Percentiles rank a stretch among this genome's conserved stretches.
Conservation (phyloP, 2,329 filamentous ascomycete species). For the Alternaria angustiovoidea region DNA sequence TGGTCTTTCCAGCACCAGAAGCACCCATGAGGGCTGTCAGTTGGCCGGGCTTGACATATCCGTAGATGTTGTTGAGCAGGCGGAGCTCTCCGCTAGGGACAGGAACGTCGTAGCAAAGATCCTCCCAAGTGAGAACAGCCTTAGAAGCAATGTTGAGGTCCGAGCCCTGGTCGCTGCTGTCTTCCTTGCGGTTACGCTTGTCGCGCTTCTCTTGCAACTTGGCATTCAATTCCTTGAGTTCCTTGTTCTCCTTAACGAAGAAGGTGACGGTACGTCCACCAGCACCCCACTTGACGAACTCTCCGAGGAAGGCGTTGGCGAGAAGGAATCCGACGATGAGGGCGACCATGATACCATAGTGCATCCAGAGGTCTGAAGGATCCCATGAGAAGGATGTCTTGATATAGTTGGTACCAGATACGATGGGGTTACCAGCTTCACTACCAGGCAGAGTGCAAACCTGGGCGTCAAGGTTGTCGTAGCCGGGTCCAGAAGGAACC, state of each 20-base stretch:
- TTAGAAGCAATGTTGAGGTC: constrained; percentile 63
- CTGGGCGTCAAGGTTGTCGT: constrained; percentile 75
- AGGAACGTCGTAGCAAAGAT: constrained; percentile 73
- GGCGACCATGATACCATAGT: constrained; percentile 70
- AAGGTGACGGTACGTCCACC: constrained; percentile 83
- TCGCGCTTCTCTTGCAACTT: constrained; percentile 68
- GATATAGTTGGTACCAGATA: constrained; percentile 76
- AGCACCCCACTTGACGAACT: constrained; percentile 78
- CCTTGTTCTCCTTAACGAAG: constrained; percentile 74
- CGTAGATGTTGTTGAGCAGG: constrained; percentile 64
- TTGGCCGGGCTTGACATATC: constrained; percentile 65
- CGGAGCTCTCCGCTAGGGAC: constrained; percentile 65
- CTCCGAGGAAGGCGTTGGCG: constrained; percentile 77
- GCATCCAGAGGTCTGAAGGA: constrained; percentile 74
- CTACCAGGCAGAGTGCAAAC: constrained; percentile 83
- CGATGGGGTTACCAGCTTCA: constrained; percentile 66
- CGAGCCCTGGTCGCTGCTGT: constrained; percentile 52
- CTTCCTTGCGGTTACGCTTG: constrained; percentile 57
- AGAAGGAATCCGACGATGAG: constrained; percentile 79
- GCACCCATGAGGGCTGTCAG: constrained; percentile 58
- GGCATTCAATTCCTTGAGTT: constrained; percentile 71
- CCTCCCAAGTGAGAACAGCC: constrained; percentile 65
- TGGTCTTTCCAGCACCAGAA: constrained; percentile 83
- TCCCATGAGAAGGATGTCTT: constrained; percentile 72
- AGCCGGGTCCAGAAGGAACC: constrained; percentile 74